Conservation (phyloP, 345 rosid species). For the Ceriops zippeliana region DNA sequence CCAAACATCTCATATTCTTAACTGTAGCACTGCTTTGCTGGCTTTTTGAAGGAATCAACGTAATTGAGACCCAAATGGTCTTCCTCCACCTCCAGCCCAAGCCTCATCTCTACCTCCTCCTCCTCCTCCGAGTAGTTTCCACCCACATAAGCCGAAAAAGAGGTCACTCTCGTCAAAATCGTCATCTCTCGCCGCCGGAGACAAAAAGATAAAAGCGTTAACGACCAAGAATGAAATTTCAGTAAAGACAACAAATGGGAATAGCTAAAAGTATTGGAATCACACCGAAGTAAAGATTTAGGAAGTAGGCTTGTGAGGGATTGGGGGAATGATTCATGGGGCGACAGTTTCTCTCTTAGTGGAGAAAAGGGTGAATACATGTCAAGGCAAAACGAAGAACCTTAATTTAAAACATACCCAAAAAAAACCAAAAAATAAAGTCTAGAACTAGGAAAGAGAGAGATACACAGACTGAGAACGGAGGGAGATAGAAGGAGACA, state of each 20-base stretch:
- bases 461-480: not conserved
- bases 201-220: constrained; percentile 36
- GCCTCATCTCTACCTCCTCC: not conserved
- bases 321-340: constrained; percentile 35
- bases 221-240: constrained; percentile 45
- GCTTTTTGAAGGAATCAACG: constrained; percentile 25
- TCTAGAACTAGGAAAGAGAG: not conserved
- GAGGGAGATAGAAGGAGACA: constrained; percentile 1
- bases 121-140: constrained; percentile 37
- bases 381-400: not conserved
- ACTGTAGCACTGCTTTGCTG: constrained; percentile 19
- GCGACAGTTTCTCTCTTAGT: constrained; percentile 39
- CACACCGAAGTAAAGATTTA: constrained; percentile 31
- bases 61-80: constrained; percentile 1
- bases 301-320: constrained; percentile 31
- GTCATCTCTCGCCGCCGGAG: constrained; percentile 27
- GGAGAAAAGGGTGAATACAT: constrained; percentile 52
- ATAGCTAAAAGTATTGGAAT: constrained; percentile 26
- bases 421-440: not conserved
- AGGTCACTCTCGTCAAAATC: constrained; percentile 43
- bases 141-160: constrained; percentile 44
- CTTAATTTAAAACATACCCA: not conserved
- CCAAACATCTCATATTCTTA: constrained; percentile 41
- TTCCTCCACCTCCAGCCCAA: constrained; percentile 22
- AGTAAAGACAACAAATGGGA: constrained; percentile 52